Evolutionary conservation across 768 basidiomycete genomes (phyloP), one percentile per base, ranked within the genome.

Genomic region (Calocybe gangraenosa): DNA sequence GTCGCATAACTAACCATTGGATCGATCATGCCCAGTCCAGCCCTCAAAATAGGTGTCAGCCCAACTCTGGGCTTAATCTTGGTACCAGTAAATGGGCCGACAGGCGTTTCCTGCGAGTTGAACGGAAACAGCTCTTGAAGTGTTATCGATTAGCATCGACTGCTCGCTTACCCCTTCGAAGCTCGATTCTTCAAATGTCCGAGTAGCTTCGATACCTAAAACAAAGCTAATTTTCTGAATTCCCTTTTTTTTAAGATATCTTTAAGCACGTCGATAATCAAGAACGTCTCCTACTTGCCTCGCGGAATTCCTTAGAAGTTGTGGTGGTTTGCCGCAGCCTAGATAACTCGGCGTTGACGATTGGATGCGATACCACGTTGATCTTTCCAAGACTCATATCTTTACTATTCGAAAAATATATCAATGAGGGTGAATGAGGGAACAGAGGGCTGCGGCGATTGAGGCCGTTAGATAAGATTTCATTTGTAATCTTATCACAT

Each of bases 1-100:
- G 11, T 14, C 28, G 36, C 28, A 18, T 11, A 18, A 53, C 66
- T 37, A 50, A 78, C 75, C 59, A 96, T 65, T 17, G 88, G 90
- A 55, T 95, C 91, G 0, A 87, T 79, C 92, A 98, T 94, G 14
- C 92, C 92, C 51, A 94, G 68, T 4, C 95, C 95, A 22, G 95
- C 95, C 31, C 95, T 82, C 45, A 98, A 71, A 56, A 98, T 91
- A 32, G 95, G 95, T 2, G 90, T 84, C 43, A 98, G 65, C 3
- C 91, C 95, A 42, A 98, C 77, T 37, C 79, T 75, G 7, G 85
- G 78, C 54, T 84, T 87, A 63, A 98, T 76, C 19, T 60, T 64
- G 3, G 80, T 79, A 18, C 94, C 95, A 14, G 73, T 84, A 67
- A 92, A 97, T 2, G 79, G 62, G 2, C 78, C 82, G 13, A 97